phyloP scores from a whole-genome alignment of 1,139 yeast genomes.

The Saccharomyces hybrid region DNA sequence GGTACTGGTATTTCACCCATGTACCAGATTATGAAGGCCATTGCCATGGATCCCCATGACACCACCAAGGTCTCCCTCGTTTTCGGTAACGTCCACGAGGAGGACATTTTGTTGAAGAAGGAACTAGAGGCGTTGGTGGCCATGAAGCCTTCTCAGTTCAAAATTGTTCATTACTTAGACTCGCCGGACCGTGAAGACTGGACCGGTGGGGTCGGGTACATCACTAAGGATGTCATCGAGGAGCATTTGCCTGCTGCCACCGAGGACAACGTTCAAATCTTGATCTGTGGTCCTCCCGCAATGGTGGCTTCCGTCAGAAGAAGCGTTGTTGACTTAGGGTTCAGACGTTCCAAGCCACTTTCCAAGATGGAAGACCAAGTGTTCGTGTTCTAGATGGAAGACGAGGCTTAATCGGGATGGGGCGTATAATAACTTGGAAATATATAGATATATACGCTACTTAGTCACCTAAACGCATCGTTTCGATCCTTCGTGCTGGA shows the following conservation, averaged over 20 bases:
- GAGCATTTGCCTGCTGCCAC: slow-evolving; percentile 49
- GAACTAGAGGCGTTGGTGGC: slow-evolving; percentile 69
- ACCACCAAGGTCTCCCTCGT: slow-evolving; percentile 55
- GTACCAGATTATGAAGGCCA: slow-evolving; percentile 79
- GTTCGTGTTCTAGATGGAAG: slow-evolving; percentile 54
- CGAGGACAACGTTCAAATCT: slow-evolving; percentile 52
- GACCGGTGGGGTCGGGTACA: slow-evolving; percentile 77
- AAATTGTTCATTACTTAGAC: slow-evolving; percentile 69
- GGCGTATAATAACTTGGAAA: background rate
- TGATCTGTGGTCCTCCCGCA: slow-evolving; percentile 94
- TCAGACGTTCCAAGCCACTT: slow-evolving; percentile 79
- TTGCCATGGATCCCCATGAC: slow-evolving; percentile 58
- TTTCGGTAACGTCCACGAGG: slow-evolving; percentile 72
- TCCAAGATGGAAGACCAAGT: slow-evolving; percentile 91
- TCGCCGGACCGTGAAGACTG: slow-evolving; percentile 49
- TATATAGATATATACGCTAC: background rate
- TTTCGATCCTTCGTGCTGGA: background rate
- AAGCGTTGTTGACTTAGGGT: slow-evolving; percentile 73
- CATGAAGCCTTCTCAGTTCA: slow-evolving; percentile 57
- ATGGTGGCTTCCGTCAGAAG: slow-evolving; percentile 76
- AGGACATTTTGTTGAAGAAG: slow-evolving; percentile 70
- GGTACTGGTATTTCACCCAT: slow-evolving; percentile 96
- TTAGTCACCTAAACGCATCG: background rate
- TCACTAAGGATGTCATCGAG: slow-evolving; percentile 68
- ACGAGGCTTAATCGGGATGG: background rate